phyloP scores from a whole-genome alignment of 1,139 yeast species.

The Hanseniaspora sp. region DNA sequence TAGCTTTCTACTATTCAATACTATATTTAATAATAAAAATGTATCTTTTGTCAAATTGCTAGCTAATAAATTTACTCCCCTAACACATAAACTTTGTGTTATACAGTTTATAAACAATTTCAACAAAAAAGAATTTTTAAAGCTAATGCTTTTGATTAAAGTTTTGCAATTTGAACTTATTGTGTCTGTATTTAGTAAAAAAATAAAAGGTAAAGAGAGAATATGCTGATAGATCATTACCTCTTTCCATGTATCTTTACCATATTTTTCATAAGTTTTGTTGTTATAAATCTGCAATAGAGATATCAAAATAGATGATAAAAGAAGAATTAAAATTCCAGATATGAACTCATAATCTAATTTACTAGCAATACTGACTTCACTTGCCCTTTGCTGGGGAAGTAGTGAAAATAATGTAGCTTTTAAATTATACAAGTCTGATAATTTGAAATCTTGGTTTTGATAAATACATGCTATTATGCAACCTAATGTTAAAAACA shows the following conservation, averaged over 20 bases:
- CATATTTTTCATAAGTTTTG: slow-evolving; percentile 39
- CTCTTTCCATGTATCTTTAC: slow-evolving; percentile 51
- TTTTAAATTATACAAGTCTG: neutral
- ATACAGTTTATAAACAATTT: slow-evolving; percentile 35
- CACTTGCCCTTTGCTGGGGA: neutral
- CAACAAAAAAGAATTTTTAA: slow-evolving; percentile 10
- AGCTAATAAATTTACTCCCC: slow-evolving; percentile 56
- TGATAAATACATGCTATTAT: slow-evolving; percentile 35
- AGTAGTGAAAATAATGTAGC: neutral
- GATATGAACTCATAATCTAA: slow-evolving; percentile 25
- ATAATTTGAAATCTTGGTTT: slow-evolving; percentile 21
- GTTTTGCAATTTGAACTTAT: slow-evolving; percentile 16
- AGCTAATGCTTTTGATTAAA: neutral
- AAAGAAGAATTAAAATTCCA: slow-evolving; percentile 38
- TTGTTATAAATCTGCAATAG: slow-evolving; percentile 50
- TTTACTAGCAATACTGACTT: neutral
- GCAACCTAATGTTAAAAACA: slow-evolving; percentile 47
- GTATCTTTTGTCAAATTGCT: slow-evolving; percentile 27
- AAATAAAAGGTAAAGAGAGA: slow-evolving; percentile 46
- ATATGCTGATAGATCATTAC: slow-evolving; percentile 51
- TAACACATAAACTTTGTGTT: slow-evolving; percentile 54
- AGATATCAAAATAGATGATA: slow-evolving; percentile 43
- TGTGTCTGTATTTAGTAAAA: slow-evolving; percentile 26
- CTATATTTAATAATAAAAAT: slow-evolving; percentile 7
- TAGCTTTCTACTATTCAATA: slow-evolving; percentile 38